Base-by-base conservation (phyloP, 257 asterid species). In the Verbascum thapsus region DNA sequence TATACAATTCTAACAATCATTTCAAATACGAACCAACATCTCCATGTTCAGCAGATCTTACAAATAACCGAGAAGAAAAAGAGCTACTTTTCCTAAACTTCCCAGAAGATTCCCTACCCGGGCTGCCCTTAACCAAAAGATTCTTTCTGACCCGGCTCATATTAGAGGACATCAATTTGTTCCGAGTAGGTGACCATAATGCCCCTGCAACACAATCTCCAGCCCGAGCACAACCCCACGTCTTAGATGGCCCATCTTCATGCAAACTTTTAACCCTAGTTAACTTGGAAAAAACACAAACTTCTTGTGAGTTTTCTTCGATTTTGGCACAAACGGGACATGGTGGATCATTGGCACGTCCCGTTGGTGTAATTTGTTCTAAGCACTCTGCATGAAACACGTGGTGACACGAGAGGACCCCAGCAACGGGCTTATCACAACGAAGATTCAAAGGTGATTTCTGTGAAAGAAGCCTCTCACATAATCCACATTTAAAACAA, bases 371-470 rank as follows among this genome's bases (percentile, higher is more conserved):
- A 0, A 83, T 90, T 64, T 87, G 97, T 2, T 94, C 97, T 81
- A 94, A 67, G 76, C 99, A 94, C 70, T 94, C 99, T 0, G 95
- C 97, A 64, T 94, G 99, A 75, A 90, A 94, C 30, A 87, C 95
- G 34, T 94, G 99, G 12, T 87, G 74, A 49, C 99, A 94, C 6
- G 95, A 84, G 34, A 94, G 97, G 63, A 94, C 90, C 52, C 97
- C 97, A n/a, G 99, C 77, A 53, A 90, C 80, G 0, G 97, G 99
- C 97, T 87, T 90, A 61, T 94, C 99, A 51, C 96, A 78, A 26
- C 90, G 83, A 1, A 95, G 84, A 67, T 97, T 88, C 96, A 94
- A 94, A 10, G 97, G 97, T 0, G 99, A 90, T 64, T 95, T 80
- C 54, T 90, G 99, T 3, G 95, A 82, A 16, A 94, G 95, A 56